Evolutionary conservation across 2,329 filamentous ascomycete species (phyloP).

Genomic region (Remersonia thermophila): DNA sequence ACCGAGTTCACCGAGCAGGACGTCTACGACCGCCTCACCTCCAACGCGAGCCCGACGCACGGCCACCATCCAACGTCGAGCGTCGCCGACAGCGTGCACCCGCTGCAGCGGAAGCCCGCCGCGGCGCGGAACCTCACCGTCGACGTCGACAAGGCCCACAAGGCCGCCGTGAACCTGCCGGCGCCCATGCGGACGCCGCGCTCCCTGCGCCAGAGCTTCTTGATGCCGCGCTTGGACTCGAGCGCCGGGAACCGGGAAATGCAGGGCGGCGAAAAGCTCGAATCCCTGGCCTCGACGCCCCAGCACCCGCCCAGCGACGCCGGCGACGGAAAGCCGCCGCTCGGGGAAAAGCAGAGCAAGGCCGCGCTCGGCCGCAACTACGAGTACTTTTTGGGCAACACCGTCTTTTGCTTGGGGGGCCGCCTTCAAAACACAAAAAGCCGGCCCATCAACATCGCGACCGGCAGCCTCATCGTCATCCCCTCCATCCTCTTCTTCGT

Average conservation of each 20-base stretch:
- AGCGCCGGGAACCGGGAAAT: conserved; percentile 42
- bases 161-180: conserved; percentile 32
- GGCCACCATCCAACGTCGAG: conserved; percentile 47
- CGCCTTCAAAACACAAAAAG: conserved; percentile 80
- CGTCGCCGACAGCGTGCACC: conserved; percentile 65
- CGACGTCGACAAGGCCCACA: conserved; percentile 49
- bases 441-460: conserved; percentile 78
- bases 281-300: conserved; percentile 67
- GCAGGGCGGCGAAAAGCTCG: conserved; percentile 68
- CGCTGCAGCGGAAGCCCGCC: conserved; percentile 43
- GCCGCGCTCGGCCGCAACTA: conserved; percentile 55
- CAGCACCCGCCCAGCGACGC: conserved; percentile 31
- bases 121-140: conserved; percentile 37
- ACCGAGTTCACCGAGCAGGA: conserved; percentile 71
- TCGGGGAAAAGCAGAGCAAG: conserved; percentile 6
- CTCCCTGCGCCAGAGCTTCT: conserved; percentile 66
- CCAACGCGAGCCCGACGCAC: conserved; percentile 60
- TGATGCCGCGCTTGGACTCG: conserved; percentile 46
- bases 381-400: conserved; percentile 90
- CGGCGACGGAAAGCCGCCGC: conserved; percentile 14
- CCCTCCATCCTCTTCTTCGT: conserved; percentile 74
- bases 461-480: conserved; percentile 65
- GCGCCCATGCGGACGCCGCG: conserved; percentile 58
- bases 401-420: conserved; percentile 75
- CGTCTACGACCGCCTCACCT: conserved; percentile 55